A percentile compares a stretch with the other conserved stretches of the same genome.
These are phyloP conservation scores for Emergomyces africanus DNA, from an alignment of 2,329 filamentous ascomycete species.

Conservation along the genomic window DNA sequence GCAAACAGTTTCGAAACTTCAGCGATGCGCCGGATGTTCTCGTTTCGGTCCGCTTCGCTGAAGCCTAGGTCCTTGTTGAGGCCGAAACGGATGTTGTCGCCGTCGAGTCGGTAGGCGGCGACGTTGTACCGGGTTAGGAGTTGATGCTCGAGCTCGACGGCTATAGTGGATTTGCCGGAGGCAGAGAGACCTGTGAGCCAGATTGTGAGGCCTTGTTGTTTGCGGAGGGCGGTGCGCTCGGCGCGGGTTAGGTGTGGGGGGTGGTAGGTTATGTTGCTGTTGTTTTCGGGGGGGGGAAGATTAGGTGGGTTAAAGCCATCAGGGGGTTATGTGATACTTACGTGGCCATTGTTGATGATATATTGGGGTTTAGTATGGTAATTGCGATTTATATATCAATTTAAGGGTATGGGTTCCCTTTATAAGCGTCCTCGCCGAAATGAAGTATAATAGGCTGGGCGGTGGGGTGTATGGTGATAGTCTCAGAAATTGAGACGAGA, in stretches of 20 bases:
- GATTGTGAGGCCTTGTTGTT: slow-evolving; percentile 84
- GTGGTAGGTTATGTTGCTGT: slow-evolving; percentile 37
- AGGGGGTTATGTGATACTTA: slow-evolving; percentile 5
- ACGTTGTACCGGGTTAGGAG: slow-evolving; percentile 62
- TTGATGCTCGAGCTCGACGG: slow-evolving; percentile 92
- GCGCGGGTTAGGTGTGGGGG: slow-evolving; percentile 28
- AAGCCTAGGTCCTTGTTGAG: slow-evolving; percentile 97
- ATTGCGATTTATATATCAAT: not conserved
- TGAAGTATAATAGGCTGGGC: not conserved
- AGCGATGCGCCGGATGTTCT: slow-evolving; percentile 94
- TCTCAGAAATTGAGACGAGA: not conserved
- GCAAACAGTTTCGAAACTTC: slow-evolving; percentile 97
- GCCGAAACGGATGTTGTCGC: slow-evolving; percentile 96
- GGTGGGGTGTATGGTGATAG: not conserved
- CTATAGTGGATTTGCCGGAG: slow-evolving; percentile 93
- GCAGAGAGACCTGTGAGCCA: slow-evolving; percentile 97
- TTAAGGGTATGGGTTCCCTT: not conserved
- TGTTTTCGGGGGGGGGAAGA: not conserved
- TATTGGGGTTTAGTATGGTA: not conserved
- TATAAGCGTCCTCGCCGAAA: not conserved
- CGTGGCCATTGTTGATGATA: slow-evolving; percentile 8
- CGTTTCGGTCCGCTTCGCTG: slow-evolving; percentile 80
- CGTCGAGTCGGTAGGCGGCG: slow-evolving; percentile 84
- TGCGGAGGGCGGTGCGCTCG: slow-evolving; percentile 41
- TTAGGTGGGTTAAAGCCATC: not conserved